Percentiles rank a stretch among this genome's conserved stretches.
Evolutionary conservation across 306 rosid genomes (phyloP).

Genomic region (Delonix regia): DNA sequence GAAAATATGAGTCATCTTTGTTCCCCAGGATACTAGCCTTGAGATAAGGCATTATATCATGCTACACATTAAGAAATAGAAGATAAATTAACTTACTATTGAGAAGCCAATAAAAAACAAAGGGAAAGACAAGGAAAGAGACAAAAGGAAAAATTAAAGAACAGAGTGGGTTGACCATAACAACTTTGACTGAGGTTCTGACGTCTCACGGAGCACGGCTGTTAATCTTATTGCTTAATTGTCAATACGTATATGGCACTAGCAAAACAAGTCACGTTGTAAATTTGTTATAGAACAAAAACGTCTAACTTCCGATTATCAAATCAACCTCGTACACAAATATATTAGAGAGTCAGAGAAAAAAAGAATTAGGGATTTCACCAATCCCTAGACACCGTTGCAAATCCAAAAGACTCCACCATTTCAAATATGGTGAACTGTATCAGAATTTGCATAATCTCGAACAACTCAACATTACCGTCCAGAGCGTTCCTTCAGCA

Average conservation of each 20-base stretch:
- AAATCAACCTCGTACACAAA: neutral
- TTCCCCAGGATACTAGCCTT: neutral
- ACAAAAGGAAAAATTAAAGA: too few species aligned
- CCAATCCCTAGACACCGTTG: neutral
- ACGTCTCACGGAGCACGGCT: neutral
- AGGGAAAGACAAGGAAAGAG: too few species aligned
- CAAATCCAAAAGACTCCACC: neutral
- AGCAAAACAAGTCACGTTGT: conserved; percentile 14
- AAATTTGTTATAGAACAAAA: neutral
- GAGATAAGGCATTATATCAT: neutral
- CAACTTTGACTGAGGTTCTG: neutral
- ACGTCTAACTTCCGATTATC: neutral
- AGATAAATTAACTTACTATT: too few species aligned
- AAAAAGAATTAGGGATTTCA: neutral
- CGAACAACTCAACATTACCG: conserved; percentile 52
- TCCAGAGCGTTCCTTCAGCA: conserved; percentile 98
- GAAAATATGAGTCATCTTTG: neutral
- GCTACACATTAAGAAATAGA: too few species aligned
- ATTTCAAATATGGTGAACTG: neutral
- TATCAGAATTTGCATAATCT: neutral
- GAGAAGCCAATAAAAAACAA: too few species aligned
- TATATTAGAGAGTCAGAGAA: neutral
- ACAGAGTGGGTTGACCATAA: too few species aligned
- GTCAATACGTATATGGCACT: too few species aligned
- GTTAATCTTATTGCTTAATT: too few species aligned